A percentile compares a stretch with the other conserved stretches of the same genome.
phyloP scores from a whole-genome alignment of 2,329 filamentous ascomycete species.

The Talaromyces verruculosus region DNA sequence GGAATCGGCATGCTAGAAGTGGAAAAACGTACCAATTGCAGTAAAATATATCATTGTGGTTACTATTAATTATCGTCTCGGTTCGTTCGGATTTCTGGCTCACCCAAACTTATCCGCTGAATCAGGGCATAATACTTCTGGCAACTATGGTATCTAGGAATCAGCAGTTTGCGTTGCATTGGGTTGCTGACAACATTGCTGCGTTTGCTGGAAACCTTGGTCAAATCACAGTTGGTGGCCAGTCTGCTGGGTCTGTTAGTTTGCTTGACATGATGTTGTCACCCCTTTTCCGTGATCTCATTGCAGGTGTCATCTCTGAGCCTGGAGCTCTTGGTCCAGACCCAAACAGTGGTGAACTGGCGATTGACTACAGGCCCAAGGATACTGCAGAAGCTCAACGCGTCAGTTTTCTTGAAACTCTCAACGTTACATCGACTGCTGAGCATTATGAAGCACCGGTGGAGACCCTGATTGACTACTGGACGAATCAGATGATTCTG shows the following conservation, averaged over 20 bases:
- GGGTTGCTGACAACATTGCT: neutral
- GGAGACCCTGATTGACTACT: neutral
- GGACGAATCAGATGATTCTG: neutral
- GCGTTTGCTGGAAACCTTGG: neutral
- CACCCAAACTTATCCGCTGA: neutral
- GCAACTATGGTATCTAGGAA: neutral
- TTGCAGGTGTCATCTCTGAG: neutral
- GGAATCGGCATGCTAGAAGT: too few species aligned
- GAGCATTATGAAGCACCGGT: neutral
- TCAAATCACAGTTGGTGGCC: neutral
- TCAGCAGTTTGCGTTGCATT: neutral
- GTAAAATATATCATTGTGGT: neutral
- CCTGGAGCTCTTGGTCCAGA: neutral
- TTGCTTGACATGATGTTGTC: neutral
- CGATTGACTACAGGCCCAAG: neutral
- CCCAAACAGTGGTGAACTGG: neutral
- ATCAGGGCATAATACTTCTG: neutral
- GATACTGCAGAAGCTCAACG: neutral
- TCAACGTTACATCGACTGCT: neutral
- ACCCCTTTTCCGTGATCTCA: neutral
- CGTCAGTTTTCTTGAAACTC: neutral
- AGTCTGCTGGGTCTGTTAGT: neutral
- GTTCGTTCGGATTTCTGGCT: neutral
- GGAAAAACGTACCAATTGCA: too few species aligned
- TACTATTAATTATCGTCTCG: too few species aligned